These are phyloP conservation scores for Talaromyces atroroseus DNA, from an alignment of 2,329 filamentous ascomycete genomes.

Conservation along the genomic window DNA sequence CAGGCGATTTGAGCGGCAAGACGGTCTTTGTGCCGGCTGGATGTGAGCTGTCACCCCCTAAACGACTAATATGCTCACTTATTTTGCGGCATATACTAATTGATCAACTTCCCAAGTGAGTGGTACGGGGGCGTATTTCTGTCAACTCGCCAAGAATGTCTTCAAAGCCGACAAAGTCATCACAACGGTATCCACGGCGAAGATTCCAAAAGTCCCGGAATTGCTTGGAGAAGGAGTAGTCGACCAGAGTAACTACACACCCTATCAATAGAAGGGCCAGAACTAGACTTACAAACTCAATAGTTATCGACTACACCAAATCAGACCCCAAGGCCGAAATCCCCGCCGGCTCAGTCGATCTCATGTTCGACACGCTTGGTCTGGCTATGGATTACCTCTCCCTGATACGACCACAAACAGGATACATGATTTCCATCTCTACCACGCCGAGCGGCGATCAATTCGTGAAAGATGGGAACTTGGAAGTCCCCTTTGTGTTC, in stretches of 20 bases:
- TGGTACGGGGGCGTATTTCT: conserved; percentile 41
- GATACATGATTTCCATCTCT: conserved; percentile 31
- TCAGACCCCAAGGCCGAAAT: conserved; percentile 36
- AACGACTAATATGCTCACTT: no score
- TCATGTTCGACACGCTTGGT: conserved; percentile 47
- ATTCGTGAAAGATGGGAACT: conserved; percentile 26
- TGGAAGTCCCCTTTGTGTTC: conserved; percentile 23
- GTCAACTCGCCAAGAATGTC: conserved; percentile 48
- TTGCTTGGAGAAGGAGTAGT: conserved; percentile 41
- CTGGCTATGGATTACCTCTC: conserved; percentile 36
- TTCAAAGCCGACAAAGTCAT: conserved; percentile 49
- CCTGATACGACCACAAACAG: conserved; percentile 35
- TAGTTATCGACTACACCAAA: conserved; percentile 47
- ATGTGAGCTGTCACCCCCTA: conserved; percentile 18
- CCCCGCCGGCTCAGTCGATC: conserved; percentile 42
- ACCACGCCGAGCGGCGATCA: conserved; percentile 29
- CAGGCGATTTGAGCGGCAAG: conserved; percentile 45
- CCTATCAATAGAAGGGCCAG: neutral
- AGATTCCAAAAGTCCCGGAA: conserved; percentile 43
- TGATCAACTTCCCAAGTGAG: conserved; percentile 29
- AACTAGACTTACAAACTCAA: neutral
- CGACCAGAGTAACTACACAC: conserved; percentile 31
- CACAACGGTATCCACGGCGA: conserved; percentile 49
- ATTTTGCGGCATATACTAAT: neutral
- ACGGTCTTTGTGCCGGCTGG: conserved; percentile 49